Base-by-base conservation (phyloP, 306 rosid species). In the Urtica urens region DNA sequence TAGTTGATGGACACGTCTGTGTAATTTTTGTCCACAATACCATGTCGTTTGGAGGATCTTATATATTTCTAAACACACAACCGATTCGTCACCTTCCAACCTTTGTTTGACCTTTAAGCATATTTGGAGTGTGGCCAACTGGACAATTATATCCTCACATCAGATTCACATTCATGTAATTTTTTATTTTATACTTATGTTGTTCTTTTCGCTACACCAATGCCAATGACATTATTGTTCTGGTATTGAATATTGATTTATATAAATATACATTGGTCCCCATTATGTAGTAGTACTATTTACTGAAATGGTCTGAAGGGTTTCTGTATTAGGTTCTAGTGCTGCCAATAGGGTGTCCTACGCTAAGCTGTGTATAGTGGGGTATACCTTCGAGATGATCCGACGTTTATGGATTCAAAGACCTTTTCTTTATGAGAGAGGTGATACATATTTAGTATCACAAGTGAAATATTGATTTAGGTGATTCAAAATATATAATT, bases 41-140 rank as follows among this genome's bases (percentile, higher is more conserved):
- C 67, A 46, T 73, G 75, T 22, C 64, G 54, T 75, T 65, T 64
- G 61, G 54, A 49, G 67, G 60, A 51, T 58, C 55, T 54, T 43
- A 43, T 43, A 43, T 1, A 14, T 57, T 24, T 17, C 27, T 49
- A 23, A 13, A 28, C 5, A 19, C 38, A 20, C 39, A 35, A 35
- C 10, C 31, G 37, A 49, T 53, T 60, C 49, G 65, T 58, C 67
- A 60, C 54, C 55, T 56, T 26, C 57, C 29, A 20, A 5, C 9
- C 63, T 64, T 66, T 59, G 62, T 62, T 64, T 48, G 34, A 58
- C 68, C 50, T 33, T 60, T 12, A 3, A 21, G 65, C 43, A 43
- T 30, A 41, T 49, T 55, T 50, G 65, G 62, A 20, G 45, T 20
- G 40, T 20, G 39, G 75, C 76, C 69, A 46, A 68, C 71, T 55